A percentile compares a stretch with the other conserved stretches of the same genome.
phyloP scores from a whole-genome alignment of 345 rosid genomes.

The Pelargonium nanum region DNA sequence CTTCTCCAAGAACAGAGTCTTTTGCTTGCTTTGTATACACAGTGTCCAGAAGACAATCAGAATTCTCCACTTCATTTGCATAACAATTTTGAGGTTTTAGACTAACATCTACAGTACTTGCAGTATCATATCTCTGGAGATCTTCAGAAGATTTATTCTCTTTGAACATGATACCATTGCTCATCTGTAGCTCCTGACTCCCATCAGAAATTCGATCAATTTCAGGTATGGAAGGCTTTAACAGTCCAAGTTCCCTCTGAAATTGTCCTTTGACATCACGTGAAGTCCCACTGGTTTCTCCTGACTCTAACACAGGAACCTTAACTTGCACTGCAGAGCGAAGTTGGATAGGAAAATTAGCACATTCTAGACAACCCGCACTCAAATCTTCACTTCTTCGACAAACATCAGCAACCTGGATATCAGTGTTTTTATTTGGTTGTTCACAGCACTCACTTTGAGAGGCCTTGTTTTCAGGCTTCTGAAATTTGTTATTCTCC shows the following conservation, averaged over 20 bases:
- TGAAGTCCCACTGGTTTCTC: background rate
- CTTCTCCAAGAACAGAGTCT: conserved; percentile 14
- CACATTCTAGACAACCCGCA: conserved; percentile 11
- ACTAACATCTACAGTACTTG: conserved; percentile 10
- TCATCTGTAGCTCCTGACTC: conserved; percentile 9
- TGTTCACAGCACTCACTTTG: conserved; percentile 8
- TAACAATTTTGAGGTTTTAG: conserved; percentile 13
- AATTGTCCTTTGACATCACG: background rate
- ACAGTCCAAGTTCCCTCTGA: background rate
- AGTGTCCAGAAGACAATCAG: conserved; percentile 11
- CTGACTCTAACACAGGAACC: background rate
- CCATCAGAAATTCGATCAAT: conserved; percentile 7
- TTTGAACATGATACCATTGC: conserved; percentile 6
- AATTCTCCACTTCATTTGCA: conserved; percentile 16
- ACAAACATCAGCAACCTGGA: conserved; percentile 4
- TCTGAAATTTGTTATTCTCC: conserved; percentile 17
- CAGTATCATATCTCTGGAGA: conserved; percentile 5
- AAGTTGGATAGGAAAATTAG: conserved; percentile 6
- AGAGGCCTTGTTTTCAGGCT: conserved; percentile 15
- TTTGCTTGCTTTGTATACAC: conserved; percentile 14
- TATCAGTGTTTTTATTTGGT: conserved; percentile 12
- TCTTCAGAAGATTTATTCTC: conserved; percentile 17
- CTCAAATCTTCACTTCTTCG: conserved; percentile 9
- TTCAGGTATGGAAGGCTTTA: conserved; percentile 13
- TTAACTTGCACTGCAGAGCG: conserved; percentile 6